Base-by-base conservation (phyloP, 805 yeast species). In the Wickerhamia fluorescens region DNA sequence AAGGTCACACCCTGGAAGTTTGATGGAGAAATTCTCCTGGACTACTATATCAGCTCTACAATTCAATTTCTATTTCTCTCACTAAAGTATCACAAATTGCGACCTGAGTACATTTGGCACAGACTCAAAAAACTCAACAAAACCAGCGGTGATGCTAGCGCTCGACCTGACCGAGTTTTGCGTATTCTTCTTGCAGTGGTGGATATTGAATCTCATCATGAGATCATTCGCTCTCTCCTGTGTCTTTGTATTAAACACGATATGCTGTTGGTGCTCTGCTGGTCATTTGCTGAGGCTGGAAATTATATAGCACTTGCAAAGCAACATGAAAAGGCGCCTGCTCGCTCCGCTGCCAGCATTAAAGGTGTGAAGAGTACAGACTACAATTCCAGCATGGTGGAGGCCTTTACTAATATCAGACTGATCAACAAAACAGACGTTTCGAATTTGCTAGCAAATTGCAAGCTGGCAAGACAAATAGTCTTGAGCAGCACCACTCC, bases 61-160 rank as follows among this genome's bases (percentile, higher is more conserved):
- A 51, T 73, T 48, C 69, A 70, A 33, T 68, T 79, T 1, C 42
- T 83, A 1, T 80, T 81, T 39, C 58, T 83, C 3, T 74, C 85
- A 1, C 50, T 83, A 27, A 77, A 78, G 29, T 83, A 82, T 47
- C 86, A 80, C 46, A 81, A 80, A 49, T 56, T 83, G 22, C 80
- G 78, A 39, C 86, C 88, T 0, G 89, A 81, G 41, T 82, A 83
- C 42, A 66, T 83, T 3, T 69, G 72, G 53, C 72, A 71, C 36
- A 61, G 80, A 35, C 41, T 61, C 16, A 62, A 60, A 31, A 63
- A 78, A 30, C 39, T 61, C 20, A 57, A 58, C 34, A 56, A 57
- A 23, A 66, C 67, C 3, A 41, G 58, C 1, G 41, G 37, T 20
- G 51, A 61, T 53, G 25, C 54, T 41, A 30, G 34, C 35, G 20